A percentile compares a stretch with the other conserved stretches of the same genome.
Conservation (phyloP, 1,284 basidiomycete species). For the Sporisorium graminicola region DNA sequence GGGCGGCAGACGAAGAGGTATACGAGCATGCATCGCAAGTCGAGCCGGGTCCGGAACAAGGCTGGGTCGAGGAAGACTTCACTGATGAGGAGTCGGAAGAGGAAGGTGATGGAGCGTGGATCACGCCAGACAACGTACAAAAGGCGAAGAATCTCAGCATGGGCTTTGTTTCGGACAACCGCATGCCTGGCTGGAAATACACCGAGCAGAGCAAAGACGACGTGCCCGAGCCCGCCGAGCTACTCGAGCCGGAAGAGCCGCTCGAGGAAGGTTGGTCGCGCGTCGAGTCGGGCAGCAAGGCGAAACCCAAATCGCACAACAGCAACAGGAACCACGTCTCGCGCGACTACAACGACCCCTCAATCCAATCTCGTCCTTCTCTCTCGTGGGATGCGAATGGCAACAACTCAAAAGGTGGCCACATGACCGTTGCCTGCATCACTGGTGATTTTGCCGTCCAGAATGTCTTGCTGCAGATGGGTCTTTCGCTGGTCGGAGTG, state of each 20-base stretch:
- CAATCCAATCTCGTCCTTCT: conserved; percentile 41
- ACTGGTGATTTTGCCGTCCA: conserved; percentile 99
- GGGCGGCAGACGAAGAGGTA: conserved; percentile 39
- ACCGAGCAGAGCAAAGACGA: conserved; percentile 29
- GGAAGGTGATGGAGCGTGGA: conserved; percentile 80
- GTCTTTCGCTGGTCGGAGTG: conserved; percentile 87
- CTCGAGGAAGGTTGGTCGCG: conserved; percentile 49
- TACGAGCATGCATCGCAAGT: conserved; percentile 10
- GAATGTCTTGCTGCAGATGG: conserved; percentile 96
- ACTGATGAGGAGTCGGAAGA: conserved; percentile 81
- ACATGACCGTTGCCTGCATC: conserved; percentile 73
- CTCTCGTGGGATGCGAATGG: conserved; percentile 39
- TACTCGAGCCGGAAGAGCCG: conserved; percentile 37
- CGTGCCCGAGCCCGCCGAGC: conserved; percentile 25
- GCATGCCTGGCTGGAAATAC: conserved; percentile 50
- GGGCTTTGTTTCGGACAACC: conserved; percentile 72
- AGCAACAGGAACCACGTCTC: conserved; percentile 71
- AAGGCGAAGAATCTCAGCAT: conserved; percentile 90
- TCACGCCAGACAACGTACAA: conserved; percentile 89
- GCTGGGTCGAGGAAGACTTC: conserved; percentile 71
- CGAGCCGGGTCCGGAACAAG: conserved; percentile 23
- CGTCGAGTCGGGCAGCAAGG: conserved; percentile 38
- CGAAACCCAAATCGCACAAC: conserved; percentile 18
- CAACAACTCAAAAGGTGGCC: conserved; percentile 74
- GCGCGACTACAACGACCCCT: conserved; percentile 69